Percentiles rank a stretch among this genome's conserved stretches.
phyloP scores from a whole-genome alignment of 129 eudicot species.

The Flaveria sonorensis region DNA sequence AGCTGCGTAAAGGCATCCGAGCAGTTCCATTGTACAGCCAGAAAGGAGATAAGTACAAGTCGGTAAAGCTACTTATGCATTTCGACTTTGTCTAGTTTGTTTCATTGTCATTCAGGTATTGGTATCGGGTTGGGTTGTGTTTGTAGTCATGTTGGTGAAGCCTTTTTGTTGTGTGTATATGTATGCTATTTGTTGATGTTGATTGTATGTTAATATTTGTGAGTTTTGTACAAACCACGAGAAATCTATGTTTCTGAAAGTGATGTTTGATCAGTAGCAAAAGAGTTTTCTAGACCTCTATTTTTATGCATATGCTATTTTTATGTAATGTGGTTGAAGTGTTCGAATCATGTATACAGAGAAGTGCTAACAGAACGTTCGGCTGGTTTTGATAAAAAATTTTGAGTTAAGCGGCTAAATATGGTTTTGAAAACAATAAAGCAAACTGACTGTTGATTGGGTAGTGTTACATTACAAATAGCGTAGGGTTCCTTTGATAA shows the following conservation, averaged over 20 bases:
- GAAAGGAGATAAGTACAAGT: conserved; percentile 64
- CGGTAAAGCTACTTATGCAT: conserved; percentile 87
- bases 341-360: too few species aligned
- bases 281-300: not conserved
- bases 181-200: conserved; percentile 21
- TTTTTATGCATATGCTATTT: not conserved
- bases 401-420: too few species aligned
- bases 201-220: conserved; percentile 35
- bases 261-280: conserved; percentile 4
- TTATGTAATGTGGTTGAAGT: not conserved
- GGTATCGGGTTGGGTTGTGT: conserved; percentile 14
- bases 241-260: conserved; percentile 15
- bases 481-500: too few species aligned
- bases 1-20: conserved; percentile 82
- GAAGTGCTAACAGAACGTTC: too few species aligned
- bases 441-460: too few species aligned
- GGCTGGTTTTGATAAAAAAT: too few species aligned
- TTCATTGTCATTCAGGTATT: conserved; percentile 4
- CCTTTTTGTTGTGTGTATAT: conserved; percentile 27
- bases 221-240: conserved; percentile 35
- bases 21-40: conserved; percentile 72
- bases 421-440: too few species aligned
- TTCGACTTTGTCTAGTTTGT: conserved; percentile 53
- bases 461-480: too few species aligned
- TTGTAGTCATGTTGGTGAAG: conserved; percentile 19